Evolutionary conservation across 768 basidiomycete species (phyloP).

Genomic region (Plicaturopsis crispa): DNA sequence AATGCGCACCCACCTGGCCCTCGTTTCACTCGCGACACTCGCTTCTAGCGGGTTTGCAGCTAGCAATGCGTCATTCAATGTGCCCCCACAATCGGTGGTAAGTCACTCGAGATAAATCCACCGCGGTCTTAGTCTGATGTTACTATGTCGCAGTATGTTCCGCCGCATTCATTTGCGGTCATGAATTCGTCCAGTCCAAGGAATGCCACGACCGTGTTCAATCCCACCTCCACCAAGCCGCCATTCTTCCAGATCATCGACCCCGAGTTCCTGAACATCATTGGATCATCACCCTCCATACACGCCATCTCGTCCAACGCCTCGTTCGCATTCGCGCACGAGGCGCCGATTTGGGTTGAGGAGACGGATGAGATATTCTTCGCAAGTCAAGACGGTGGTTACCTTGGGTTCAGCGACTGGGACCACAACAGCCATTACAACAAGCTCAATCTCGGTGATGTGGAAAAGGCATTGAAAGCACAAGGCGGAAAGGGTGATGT

Average conservation of each 20-base stretch:
- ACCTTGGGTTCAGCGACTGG: slow-evolving; percentile 54
- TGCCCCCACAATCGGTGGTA: too few relatives aligned
- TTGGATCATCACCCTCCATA: slow-evolving; percentile 52
- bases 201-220: slow-evolving; percentile 42
- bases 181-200: slow-evolving; percentile 32
- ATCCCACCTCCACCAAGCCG: slow-evolving; percentile 50
- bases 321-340: slow-evolving; percentile 69
- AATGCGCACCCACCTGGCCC: too few relatives aligned
- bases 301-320: slow-evolving; percentile 51
- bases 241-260: slow-evolving; percentile 57
- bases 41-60: too few relatives aligned
- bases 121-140: too few relatives aligned
- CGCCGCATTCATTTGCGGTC: slow-evolving; percentile 45
- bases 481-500: slow-evolving; percentile 24
- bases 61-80: too few relatives aligned
- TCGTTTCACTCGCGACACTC: too few relatives aligned
- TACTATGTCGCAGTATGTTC: slow-evolving; percentile 40
- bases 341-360: slow-evolving; percentile 63
- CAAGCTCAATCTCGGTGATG: slow-evolving; percentile 53
- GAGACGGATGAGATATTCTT: slow-evolving; percentile 73
- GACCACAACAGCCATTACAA: slow-evolving; percentile 57
- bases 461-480: slow-evolving; percentile 36
- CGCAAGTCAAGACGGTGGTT: slow-evolving; percentile 59
- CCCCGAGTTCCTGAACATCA: slow-evolving; percentile 44
- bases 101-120: too few relatives aligned